Evolutionary conservation across 75 land plant species (phyloP), one percentile per base, ranked within the genome.

Genomic region (Gnetum montanum): DNA sequence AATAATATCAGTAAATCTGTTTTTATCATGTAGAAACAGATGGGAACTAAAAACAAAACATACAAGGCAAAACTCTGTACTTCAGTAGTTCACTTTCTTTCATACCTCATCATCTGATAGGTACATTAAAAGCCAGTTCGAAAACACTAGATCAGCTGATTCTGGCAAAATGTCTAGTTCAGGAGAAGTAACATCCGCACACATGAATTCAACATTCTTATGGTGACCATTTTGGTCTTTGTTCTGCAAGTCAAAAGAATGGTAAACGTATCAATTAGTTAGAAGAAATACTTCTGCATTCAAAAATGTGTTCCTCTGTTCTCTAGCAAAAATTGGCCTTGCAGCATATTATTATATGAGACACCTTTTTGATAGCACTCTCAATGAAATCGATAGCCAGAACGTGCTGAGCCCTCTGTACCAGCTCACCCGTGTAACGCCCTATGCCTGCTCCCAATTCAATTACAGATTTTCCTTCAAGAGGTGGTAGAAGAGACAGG

Each of bases 381-480:
- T 90, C 91, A 69, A 95, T 86, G 64, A 95, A 95, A 61, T 95
- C 99, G 63, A 87, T 10, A 5, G 99, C 92, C 5, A 86, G 3
- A 62, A 95, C 71, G 33, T 86, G 73, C 12, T 66, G 77, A 60
- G 99, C 99, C 16, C 46, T 62, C 64, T 86, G 69, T 18, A 93
- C 99, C 51, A 95, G 67, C 49, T 95, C 99, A 26, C 81, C 86
- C 28, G 99, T 90, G 60, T 86, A 95, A 23, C 99, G 85, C 40
- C 99, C 99, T 62, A 95, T 90, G 18, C 99, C 99, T 34, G 99
- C 99, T 54, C 99, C 99, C 10, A 95, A 73, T 61, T 95, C 99
- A 61, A 95, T 43, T 61, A 95, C 63, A 0, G 65, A 62, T 71
- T 83, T 95, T 8, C 86, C 97, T 43, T 81, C 61, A 47, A 44